phyloP scores from a whole-genome alignment of 2,329 filamentous ascomycete genomes.

The Beauveria caledonica region DNA sequence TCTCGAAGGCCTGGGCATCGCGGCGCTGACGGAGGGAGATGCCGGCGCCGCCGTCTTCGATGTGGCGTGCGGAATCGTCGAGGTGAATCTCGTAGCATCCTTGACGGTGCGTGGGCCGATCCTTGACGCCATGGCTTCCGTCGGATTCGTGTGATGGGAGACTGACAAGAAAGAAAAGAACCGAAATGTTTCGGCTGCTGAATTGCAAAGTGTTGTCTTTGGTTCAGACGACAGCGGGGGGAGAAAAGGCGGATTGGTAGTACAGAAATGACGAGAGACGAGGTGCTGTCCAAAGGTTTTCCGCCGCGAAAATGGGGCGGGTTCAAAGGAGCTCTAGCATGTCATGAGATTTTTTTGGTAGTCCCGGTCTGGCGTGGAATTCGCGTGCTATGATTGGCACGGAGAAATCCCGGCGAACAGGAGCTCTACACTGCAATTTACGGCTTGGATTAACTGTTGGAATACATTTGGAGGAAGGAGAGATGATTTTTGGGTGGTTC shows the following conservation, averaged over 20 bases:
- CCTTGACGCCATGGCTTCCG: constrained; percentile 30
- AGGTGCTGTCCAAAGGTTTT: constrained; percentile 2
- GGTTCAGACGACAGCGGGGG: background rate
- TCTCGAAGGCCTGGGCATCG: constrained; percentile 20
- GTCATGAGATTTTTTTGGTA: constrained; percentile 13
- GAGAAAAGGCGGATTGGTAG: background rate
- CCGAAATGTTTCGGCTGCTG: background rate
- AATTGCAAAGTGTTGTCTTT: too few relatives aligned
- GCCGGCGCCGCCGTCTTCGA: constrained; percentile 44
- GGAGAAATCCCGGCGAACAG: constrained; percentile 8
- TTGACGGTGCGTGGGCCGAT: constrained; percentile 59
- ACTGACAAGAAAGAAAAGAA: background rate
- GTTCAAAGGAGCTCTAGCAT: constrained; percentile 8
- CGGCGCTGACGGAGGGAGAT: constrained; percentile 11
- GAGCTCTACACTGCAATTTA: constrained; percentile 3
- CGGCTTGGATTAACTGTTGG: background rate
- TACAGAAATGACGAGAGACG: background rate
- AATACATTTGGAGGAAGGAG: background rate
- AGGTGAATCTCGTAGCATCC: constrained; percentile 66
- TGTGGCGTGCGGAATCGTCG: constrained; percentile 52
- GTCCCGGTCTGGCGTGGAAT: constrained; percentile 10
- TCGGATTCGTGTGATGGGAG: background rate
- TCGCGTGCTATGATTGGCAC: constrained; percentile 13
- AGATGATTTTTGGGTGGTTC: background rate
- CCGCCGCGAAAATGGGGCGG: constrained; percentile 8